Percentiles rank a stretch among this genome's conserved stretches.
Evolutionary conservation across 495 filamentous ascomycete species (phyloP).

Genomic region (Penicillium coprophilum): DNA sequence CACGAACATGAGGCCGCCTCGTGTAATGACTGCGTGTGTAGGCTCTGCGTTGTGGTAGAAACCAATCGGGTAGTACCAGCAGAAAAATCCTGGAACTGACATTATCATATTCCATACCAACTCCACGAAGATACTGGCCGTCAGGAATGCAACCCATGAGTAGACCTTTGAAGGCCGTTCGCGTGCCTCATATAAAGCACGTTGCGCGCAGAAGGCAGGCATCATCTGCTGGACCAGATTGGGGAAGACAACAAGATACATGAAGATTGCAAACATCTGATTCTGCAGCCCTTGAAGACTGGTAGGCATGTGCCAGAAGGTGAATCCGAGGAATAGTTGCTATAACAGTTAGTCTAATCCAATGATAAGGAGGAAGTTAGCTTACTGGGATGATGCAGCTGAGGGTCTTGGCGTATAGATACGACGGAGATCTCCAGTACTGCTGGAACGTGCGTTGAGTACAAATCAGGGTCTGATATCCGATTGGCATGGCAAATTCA

Average conservation of each 20-base stretch:
- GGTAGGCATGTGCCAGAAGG: constrained; percentile 72
- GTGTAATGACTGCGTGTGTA: constrained; percentile 54
- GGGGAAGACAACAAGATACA: constrained; percentile 74
- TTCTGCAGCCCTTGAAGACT: constrained; percentile 79
- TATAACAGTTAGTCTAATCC: constrained; percentile 31
- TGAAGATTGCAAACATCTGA: constrained; percentile 84
- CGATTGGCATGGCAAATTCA: constrained; percentile 53
- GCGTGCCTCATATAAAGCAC: constrained; percentile 78
- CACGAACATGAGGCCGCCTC: constrained; percentile 67
- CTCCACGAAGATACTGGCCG: constrained; percentile 74
- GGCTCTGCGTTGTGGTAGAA: constrained; percentile 67
- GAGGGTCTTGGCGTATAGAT: constrained; percentile 74
- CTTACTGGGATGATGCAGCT: constrained; percentile 46
- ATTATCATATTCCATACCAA: constrained; percentile 73
- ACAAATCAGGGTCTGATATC: constrained; percentile 48
- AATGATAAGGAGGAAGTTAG: background rate
- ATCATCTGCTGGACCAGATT: constrained; percentile 80
- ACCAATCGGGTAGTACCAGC: constrained; percentile 81
- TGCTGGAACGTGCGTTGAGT: constrained; percentile 72
- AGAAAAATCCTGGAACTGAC: constrained; percentile 66
- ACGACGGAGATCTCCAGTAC: constrained; percentile 85
- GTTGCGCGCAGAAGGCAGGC: constrained; percentile 77
- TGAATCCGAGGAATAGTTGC: constrained; percentile 83
- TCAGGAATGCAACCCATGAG: constrained; percentile 78
- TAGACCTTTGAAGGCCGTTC: constrained; percentile 85